Evolutionary conservation across 768 basidiomycete genomes (phyloP).

Genomic region (Collybia nuda): DNA sequence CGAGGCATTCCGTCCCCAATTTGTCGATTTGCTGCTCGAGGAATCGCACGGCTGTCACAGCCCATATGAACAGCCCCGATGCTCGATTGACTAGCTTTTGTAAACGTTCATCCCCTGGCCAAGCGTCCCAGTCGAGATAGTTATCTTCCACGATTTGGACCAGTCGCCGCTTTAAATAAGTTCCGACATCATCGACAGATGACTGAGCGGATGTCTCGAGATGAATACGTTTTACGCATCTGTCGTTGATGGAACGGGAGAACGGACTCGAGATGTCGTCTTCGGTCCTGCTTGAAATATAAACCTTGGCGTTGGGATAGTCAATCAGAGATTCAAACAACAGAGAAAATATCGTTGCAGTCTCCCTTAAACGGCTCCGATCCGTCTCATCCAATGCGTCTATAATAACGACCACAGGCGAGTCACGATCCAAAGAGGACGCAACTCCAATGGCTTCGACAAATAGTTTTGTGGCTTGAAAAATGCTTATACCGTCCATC

Average conservation of each 20-base stretch:
- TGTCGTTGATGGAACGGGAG: conserved; percentile 1
- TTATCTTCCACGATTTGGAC: conserved; percentile 3
- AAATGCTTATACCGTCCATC: conserved; percentile 6
- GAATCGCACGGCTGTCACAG: conserved; percentile 11
- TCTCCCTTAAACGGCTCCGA: conserved; percentile 3
- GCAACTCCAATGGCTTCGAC: conserved; percentile 9
- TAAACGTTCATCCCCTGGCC: conserved; percentile 11
- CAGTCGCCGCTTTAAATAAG: conserved; percentile 7
- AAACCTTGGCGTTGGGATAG: conserved; percentile 15
- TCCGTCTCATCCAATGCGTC: conserved; percentile 20
- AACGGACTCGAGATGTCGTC: conserved; percentile 16
- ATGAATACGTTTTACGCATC: conserved; percentile 15
- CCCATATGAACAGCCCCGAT: conserved; percentile 16
- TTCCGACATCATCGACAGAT: conserved; percentile 14
- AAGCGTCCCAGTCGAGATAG: conserved; percentile 5
- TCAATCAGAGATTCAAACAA: conserved; percentile 6
- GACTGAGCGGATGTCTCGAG: conserved; percentile 14
- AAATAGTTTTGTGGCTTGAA: conserved; percentile 15
- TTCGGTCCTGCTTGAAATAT: conserved; percentile 19
- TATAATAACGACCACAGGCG: conserved; percentile 17
- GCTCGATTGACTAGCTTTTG: conserved; percentile 4
- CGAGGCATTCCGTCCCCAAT: conserved; percentile 10
- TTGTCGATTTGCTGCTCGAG: conserved; percentile 8
- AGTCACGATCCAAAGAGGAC: conserved; percentile 1
- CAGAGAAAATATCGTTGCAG: conserved; percentile 13